Base-by-base conservation (phyloP, 192 early-diverging fungal genomes). In the Backusella liffmaniae region DNA sequence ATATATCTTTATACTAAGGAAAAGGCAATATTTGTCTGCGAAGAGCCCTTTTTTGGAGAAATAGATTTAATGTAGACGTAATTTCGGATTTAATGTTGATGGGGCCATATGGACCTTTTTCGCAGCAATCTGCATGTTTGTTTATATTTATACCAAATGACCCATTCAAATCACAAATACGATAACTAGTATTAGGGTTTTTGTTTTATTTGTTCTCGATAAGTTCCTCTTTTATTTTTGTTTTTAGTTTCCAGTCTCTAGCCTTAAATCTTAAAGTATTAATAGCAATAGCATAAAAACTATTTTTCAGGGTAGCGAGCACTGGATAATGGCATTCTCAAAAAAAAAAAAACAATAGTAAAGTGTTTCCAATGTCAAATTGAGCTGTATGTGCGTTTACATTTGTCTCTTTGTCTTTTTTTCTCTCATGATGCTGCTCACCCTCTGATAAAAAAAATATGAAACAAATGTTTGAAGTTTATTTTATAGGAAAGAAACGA, bases 21-120 rank as follows among this genome's bases (percentile, higher is more conserved):
- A 59, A 53, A n/a, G 46, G 46, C 18, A 49, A 49, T 49, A 49
- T 49, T 49, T 49, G 46, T 44, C 42, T 44, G 42, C 42, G 1
- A 53, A 53, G 21, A 53, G 21, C 15, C 42, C 13, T 44, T 4
- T 44, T 44, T 44, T 44, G 42, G 12, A 59, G 53, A 0, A 21
- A 53, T 21, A 59, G 23, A 59, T 59, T 59, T 59, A 59, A 59
- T 59, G 53, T 59, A 59, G 53, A 59, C 53, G 53, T 59, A 59
- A 59, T 59, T 26, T 59, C 23, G 53, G 53, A 59, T 59, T 59
- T 59, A 59, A 21, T 59, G 23, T 59, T 59, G 53, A 59, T 59
- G 53, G 46, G 46, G 53, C 53, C 53, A 21, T 59, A 23, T 59
- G 53, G 7, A 23, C 21, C 12, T 26, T 23, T 23, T 59, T 26